Base-by-base conservation (phyloP, 805 yeast species). In the Komagataella phaffii region DNA sequence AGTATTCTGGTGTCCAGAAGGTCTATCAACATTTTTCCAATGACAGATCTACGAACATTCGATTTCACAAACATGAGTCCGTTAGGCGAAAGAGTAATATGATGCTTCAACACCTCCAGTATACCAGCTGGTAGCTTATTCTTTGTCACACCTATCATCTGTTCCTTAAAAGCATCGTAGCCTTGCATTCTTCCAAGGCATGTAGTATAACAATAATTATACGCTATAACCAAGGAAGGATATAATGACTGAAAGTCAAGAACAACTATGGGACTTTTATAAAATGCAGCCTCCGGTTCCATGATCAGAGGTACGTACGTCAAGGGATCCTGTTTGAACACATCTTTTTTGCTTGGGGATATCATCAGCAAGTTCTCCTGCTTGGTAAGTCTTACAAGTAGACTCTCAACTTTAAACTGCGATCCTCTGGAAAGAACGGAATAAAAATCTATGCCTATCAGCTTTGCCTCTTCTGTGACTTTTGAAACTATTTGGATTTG, bases 241-340 rank as follows among this genome's bases (percentile, higher is more conserved):
- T 93, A 93, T 49, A 93, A 72, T 0, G 97, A 88, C 59, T 91
- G 96, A 60, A 93, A 93, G 63, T 93, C 99, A 18, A 93, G 67
- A 0, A 93, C 98, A 17, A 90, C 77, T 24, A 93, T 70, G 0
- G 99, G 99, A 53, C 91, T 84, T 52, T 87, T 88, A 63, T 89
- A 93, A 57, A 83, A 86, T 17, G 79, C 81, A 4, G 96, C 80
- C 21, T 78, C 77, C 0, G 99, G 99, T 60, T 93, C 99, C 90
- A 93, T 81, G 2, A 93, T 88, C 50, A 93, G 70, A 0, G 98
- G 96, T 4, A 93, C 79, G 54, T 89, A 83, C 59, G 89, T 96
- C 44, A 93, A 67, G 0, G 98, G 84, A 55, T 81, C 83, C 72
- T 90, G 96, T 44, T 81, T 75, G 58, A 85, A 85, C 0, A 93